These are phyloP conservation scores for Globisporangium cederbergense DNA, from an alignment of 352 stramenopile species.

Conservation along the genomic window DNA sequence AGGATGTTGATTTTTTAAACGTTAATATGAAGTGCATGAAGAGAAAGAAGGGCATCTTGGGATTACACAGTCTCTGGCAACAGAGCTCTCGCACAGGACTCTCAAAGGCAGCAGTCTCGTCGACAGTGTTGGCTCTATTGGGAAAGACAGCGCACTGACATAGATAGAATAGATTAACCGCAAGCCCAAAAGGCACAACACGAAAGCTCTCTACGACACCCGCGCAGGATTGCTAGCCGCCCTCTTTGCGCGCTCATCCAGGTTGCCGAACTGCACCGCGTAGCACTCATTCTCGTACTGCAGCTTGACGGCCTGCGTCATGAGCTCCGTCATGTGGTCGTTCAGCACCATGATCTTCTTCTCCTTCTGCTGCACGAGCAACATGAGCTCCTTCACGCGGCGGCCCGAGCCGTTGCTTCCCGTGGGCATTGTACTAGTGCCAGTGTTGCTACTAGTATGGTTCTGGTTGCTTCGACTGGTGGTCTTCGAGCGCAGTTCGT, in stretches of 20 bases:
- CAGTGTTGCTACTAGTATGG: slow-evolving; percentile 14
- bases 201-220: neutral
- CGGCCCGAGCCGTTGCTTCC: slow-evolving; percentile 25
- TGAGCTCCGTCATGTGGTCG: slow-evolving; percentile 81
- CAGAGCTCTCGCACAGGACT: neutral
- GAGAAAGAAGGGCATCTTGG: too few species aligned
- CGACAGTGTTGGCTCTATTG: neutral
- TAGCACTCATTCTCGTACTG: slow-evolving; percentile 76
- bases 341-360: slow-evolving; percentile 82
- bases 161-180: slow-evolving; percentile 8
- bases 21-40: neutral
- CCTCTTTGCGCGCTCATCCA: slow-evolving; percentile 14
- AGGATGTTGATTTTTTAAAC: slow-evolving; percentile 1
- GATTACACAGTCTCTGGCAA: neutral
- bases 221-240: slow-evolving; percentile 1
- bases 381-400: slow-evolving; percentile 50
- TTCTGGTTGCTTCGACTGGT: slow-evolving; percentile 16
- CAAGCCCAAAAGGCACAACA: neutral
- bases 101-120: neutral
- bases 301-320: slow-evolving; percentile 71
- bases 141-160: neutral
- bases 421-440: slow-evolving; percentile 10
- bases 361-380: slow-evolving; percentile 54
- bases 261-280: slow-evolving; percentile 30
- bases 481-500: slow-evolving; percentile 22